Evolutionary conservation across 495 filamentous ascomycete genomes (phyloP).

Genomic region (Penicillium canariense): DNA sequence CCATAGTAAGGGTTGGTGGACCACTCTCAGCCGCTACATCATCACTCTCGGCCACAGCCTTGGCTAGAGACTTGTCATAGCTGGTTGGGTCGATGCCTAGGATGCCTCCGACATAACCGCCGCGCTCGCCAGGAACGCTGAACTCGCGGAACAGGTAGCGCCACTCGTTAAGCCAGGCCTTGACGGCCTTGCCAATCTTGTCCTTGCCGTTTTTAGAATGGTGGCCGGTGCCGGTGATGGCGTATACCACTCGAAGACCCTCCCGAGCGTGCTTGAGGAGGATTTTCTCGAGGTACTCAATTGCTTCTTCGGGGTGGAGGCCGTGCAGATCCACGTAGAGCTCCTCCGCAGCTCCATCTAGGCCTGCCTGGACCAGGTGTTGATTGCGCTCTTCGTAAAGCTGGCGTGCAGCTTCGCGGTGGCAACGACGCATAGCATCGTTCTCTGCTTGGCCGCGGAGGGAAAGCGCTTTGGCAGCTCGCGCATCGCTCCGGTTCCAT

Average conservation of each 20-base stretch:
- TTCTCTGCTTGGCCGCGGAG: constrained; percentile 96
- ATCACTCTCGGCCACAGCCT: constrained; percentile 25
- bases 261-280: constrained; percentile 72
- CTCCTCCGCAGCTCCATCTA: constrained; percentile 56
- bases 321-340: constrained; percentile 96
- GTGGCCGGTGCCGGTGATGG: constrained; percentile 94
- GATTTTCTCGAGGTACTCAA: constrained; percentile 86
- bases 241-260: constrained; percentile 77
- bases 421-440: constrained; percentile 92
- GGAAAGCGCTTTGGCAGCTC: constrained; percentile 91
- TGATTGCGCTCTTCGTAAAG: constrained; percentile 95
- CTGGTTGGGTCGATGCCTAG: constrained; percentile 88
- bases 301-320: constrained; percentile 93
- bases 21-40: constrained; percentile 19
- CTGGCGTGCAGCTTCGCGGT: constrained; percentile 87
- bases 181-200: constrained; percentile 93
- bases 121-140: constrained; percentile 83
- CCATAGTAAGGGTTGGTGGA: constrained; percentile 35
- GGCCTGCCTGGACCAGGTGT: constrained; percentile 45
- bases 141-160: constrained; percentile 95
- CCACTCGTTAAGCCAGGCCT: constrained; percentile 91
- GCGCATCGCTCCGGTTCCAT: constrained; percentile 98
- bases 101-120: constrained; percentile 81
- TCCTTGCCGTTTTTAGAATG: constrained; percentile 99
- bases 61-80: constrained; percentile 66